A percentile compares a stretch with the other conserved stretches of the same genome.
phyloP scores from a whole-genome alignment of 768 basidiomycete species.

The Tulasnella sp. region DNA sequence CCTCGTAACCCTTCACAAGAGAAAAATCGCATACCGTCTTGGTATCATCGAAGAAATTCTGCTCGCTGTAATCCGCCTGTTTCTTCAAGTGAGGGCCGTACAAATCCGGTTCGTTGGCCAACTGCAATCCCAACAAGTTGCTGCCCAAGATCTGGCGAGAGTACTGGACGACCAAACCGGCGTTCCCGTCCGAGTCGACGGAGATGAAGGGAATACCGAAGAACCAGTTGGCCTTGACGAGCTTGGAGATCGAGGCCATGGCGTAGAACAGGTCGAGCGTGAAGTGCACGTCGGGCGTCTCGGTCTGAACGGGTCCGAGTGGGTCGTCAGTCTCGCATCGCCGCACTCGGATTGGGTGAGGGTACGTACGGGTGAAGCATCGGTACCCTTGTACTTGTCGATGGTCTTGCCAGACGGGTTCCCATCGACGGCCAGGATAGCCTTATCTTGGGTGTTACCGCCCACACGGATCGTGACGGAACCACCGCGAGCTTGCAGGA shows the following conservation, averaged over 20 bases:
- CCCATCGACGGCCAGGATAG: not conserved
- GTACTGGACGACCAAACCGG: constrained; percentile 17
- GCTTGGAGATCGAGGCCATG: constrained; percentile 44
- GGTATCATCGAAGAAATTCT: not conserved
- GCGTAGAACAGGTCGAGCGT: constrained; percentile 57
- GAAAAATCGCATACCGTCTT: not conserved
- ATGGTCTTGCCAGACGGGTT: not conserved
- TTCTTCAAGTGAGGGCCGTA: constrained; percentile 4
- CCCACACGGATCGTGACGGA: constrained; percentile 36
- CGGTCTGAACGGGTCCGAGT: constrained; percentile 28
- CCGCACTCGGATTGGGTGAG: not conserved
- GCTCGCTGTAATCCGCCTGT: not conserved
- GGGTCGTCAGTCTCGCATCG: not conserved
- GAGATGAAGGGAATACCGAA: constrained; percentile 25
- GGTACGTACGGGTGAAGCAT: not conserved
- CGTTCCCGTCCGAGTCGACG: constrained; percentile 1
- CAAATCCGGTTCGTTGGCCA: constrained; percentile 24
- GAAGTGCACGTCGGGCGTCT: constrained; percentile 54
- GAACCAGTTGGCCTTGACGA: constrained; percentile 55
- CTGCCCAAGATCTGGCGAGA: constrained; percentile 52
- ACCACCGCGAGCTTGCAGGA: constrained; percentile 32
- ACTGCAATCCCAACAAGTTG: constrained; percentile 53
- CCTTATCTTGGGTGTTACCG: constrained; percentile 39
- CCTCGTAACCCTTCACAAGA: too few relatives aligned
- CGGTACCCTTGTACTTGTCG: not conserved